Percentiles rank a stretch among this genome's conserved stretches.
These are phyloP conservation scores for Pyrrhoderma noxium DNA, from an alignment of 1,284 basidiomycete species.

Conservation along the genomic window DNA sequence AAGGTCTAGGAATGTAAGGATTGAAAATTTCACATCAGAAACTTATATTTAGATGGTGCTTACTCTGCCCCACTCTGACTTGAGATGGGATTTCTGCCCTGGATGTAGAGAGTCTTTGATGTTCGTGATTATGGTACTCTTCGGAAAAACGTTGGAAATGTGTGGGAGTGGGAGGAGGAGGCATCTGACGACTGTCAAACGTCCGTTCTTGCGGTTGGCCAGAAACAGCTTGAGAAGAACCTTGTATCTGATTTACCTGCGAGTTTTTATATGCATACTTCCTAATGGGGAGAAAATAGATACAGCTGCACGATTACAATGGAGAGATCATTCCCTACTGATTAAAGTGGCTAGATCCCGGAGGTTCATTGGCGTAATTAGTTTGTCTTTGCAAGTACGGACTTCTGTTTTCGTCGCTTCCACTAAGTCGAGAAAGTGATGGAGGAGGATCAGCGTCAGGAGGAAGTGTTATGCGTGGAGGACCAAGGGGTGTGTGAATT, in stretches of 20 bases:
- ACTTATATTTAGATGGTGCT: neutral
- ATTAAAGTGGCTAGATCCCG: conserved; percentile 15
- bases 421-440: conserved; percentile 5
- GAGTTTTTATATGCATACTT: conserved; percentile 18
- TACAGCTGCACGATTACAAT: no score
- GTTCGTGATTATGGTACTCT: neutral
- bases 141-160: neutral
- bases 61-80: neutral
- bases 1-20: neutral
- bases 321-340: conserved; percentile 3
- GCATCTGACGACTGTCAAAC: conserved; percentile 9
- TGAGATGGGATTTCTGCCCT: neutral
- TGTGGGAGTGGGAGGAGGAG: conserved; percentile 12
- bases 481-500: conserved; percentile 13
- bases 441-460: conserved; percentile 15
- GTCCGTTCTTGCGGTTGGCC: conserved; percentile 11
- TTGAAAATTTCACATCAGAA: no score
- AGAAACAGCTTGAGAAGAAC: conserved; percentile 10
- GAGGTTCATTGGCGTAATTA: neutral
- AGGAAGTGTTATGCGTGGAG: conserved; percentile 16
- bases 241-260: conserved; percentile 7
- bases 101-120: conserved; percentile 2
- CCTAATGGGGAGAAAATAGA: neutral
- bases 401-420: neutral
- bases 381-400: neutral